Conservation (phyloP, 768 basidiomycete genomes). For the Zangia roseola region DNA sequence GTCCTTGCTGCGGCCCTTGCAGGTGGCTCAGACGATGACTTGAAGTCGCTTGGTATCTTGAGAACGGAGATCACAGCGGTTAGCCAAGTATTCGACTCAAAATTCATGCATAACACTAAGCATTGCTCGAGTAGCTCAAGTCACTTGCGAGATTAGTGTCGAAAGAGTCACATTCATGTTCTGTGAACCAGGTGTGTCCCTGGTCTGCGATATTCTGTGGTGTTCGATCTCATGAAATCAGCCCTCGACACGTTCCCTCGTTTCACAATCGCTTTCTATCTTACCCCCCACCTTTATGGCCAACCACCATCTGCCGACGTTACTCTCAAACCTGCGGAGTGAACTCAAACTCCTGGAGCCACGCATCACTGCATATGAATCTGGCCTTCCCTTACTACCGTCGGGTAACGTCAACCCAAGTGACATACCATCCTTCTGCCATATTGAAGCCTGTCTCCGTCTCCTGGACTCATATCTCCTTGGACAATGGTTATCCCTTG, state of each 20-base stretch:
- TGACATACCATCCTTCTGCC: conserved; percentile 39
- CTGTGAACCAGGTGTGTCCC: conserved; percentile 18
- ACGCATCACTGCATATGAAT: conserved; percentile 38
- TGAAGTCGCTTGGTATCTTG: conserved; percentile 51
- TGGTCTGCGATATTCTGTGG: neutral
- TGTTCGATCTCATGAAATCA: conserved; percentile 22
- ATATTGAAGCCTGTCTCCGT: conserved; percentile 54
- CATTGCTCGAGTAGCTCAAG: conserved; percentile 29
- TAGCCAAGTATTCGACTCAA: conserved; percentile 21
- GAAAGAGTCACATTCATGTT: conserved; percentile 33
- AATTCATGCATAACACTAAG: conserved; percentile 5
- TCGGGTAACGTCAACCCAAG: conserved; percentile 8
- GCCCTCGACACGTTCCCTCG: conserved; percentile 56
- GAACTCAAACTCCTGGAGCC: conserved; percentile 42
- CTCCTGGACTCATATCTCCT: conserved; percentile 65
- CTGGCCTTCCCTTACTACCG: conserved; percentile 42
- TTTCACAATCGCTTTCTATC: conserved; percentile 47
- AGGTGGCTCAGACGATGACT: conserved; percentile 37
- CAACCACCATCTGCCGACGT: conserved; percentile 26
- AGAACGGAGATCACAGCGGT: conserved; percentile 61
- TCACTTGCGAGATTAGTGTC: conserved; percentile 36
- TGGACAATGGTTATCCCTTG: conserved; percentile 47
- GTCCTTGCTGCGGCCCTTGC: conserved; percentile 45
- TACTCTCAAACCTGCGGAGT: conserved; percentile 33
- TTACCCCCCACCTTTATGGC: conserved; percentile 47